Percentiles rank a stretch among this genome's conserved stretches.
Evolutionary conservation across 164 flowering plant species (phyloP).

Genomic region (Echeveria elegans): DNA sequence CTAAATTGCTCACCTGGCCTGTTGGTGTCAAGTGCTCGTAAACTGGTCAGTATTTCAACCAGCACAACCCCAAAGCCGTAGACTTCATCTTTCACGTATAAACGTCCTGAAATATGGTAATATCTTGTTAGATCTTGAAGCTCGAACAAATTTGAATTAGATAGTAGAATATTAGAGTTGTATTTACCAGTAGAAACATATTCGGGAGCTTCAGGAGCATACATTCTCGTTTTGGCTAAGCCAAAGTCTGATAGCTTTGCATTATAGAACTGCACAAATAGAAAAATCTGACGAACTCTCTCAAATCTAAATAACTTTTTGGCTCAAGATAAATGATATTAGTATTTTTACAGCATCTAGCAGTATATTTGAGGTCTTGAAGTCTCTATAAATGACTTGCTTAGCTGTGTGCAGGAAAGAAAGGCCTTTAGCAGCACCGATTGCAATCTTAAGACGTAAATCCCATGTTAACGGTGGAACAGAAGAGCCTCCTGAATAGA

Average conservation of each 20-base stretch:
- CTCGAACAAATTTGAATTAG: too few relatives aligned
- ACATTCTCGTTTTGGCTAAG: slow-evolving; percentile 49
- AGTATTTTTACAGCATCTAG: neutral
- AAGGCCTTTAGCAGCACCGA: neutral
- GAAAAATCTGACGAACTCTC: neutral
- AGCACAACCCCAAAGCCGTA: slow-evolving; percentile 19
- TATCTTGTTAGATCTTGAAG: too few relatives aligned
- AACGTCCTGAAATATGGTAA: slow-evolving; percentile 11
- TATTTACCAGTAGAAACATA: slow-evolving; percentile 41
- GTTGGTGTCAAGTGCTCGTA: slow-evolving; percentile 14
- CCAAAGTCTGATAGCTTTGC: slow-evolving; percentile 67
- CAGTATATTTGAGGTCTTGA: neutral
- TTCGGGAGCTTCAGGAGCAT: slow-evolving; percentile 65
- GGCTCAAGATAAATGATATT: neutral
- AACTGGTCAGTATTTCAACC: slow-evolving; percentile 22
- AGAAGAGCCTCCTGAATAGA: neutral
- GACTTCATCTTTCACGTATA: slow-evolving; percentile 17
- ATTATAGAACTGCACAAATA: slow-evolving; percentile 23
- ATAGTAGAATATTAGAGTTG: neutral
- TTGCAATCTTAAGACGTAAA: neutral
- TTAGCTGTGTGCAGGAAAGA: neutral
- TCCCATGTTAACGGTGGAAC: neutral
- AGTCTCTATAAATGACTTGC: neutral
- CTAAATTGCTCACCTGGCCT: slow-evolving; percentile 15
- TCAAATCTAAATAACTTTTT: too few relatives aligned